Conservation (phyloP, 148 eudicot species). For the Cornus controversa region DNA sequence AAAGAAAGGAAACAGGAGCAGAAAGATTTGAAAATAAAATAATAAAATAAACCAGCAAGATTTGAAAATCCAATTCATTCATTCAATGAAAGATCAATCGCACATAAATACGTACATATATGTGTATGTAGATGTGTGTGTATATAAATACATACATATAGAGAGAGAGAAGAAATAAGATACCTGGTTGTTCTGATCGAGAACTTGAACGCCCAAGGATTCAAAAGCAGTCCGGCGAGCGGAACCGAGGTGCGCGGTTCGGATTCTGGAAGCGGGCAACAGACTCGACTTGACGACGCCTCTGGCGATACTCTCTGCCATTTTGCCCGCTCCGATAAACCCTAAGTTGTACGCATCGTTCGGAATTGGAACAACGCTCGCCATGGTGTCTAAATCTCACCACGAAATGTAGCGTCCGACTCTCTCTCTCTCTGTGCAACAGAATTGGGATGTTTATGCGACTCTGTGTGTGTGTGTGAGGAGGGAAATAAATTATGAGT, state of each 20-base stretch:
- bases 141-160: background rate
- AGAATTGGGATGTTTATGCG: too few relatives aligned
- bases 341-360: constrained; percentile 72
- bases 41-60: too few relatives aligned
- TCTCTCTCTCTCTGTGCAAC: too few relatives aligned
- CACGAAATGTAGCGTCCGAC: too few relatives aligned
- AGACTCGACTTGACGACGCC: constrained; percentile 79
- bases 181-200: constrained; percentile 65
- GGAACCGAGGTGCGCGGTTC: constrained; percentile 67
- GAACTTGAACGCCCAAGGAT: constrained; percentile 78
- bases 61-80: too few relatives aligned
- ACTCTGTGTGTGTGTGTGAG: too few relatives aligned
- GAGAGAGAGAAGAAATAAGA: background rate
- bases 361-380: constrained; percentile 43
- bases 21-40: too few relatives aligned
- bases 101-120: background rate
- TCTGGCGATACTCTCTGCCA: constrained; percentile 96
- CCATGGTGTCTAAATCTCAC: constrained; percentile 17
- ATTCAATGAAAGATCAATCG: background rate
- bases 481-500: too few relatives aligned
- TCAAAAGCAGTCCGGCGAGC: constrained; percentile 69
- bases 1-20: background rate
- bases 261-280: constrained; percentile 67
- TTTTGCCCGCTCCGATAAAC: constrained; percentile 94
- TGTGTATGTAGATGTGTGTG: background rate